Base-by-base conservation (phyloP, 768 basidiomycete genomes). In the Lactarius akahatsu region DNA sequence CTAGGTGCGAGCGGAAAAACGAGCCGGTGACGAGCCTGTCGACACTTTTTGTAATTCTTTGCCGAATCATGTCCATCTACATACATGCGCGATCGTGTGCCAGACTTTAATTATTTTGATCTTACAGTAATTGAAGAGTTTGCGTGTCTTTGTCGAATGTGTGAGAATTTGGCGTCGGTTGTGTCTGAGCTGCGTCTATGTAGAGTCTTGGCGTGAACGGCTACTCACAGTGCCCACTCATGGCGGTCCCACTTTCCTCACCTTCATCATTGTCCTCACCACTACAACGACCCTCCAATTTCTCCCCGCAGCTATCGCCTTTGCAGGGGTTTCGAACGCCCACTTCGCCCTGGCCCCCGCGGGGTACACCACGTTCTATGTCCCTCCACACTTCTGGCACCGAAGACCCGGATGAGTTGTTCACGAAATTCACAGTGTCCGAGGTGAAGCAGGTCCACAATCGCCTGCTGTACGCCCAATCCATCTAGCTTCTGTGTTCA, bases 321-420 rank as follows among this genome's bases (percentile, higher is more conserved):
- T 56, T 67, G 23, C 56, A 57, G 16, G 59, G 20, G 34, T 67
- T 58, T 54, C 56, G 61, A 10, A 56, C 69, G 13, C 70, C 70
- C 16, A 52, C 65, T 52, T 67, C 64, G 1, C 64, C 64, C 55
- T 69, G 70, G 70, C 62, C 59, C 4, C 68, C 57, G 16, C 68
- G 70, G 30, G 58, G 36, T 38, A 28, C 57, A 3, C 66, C 65
- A 41, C 40, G 64, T 20, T 41, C 63, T 6, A 40, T 52, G 3
- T n/a, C 57, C 11, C 30, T 30, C 2, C 58, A 36, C 30, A 16
- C 40, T 16, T 56, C 55, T 23, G 36, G n/a, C 15, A 16, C 34
- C 15, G 60, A 86, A 60, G 83, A 87, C 67, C 86, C 91, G 0
- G 91, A 94, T 74, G 88, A 90, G 57, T 74, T 94, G 57, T 93